Percentiles rank a stretch among this genome's conserved stretches.
These are phyloP conservation scores for Pseudomassariella vexata DNA, from an alignment of 2,329 filamentous ascomycete species.

Conservation along the genomic window DNA sequence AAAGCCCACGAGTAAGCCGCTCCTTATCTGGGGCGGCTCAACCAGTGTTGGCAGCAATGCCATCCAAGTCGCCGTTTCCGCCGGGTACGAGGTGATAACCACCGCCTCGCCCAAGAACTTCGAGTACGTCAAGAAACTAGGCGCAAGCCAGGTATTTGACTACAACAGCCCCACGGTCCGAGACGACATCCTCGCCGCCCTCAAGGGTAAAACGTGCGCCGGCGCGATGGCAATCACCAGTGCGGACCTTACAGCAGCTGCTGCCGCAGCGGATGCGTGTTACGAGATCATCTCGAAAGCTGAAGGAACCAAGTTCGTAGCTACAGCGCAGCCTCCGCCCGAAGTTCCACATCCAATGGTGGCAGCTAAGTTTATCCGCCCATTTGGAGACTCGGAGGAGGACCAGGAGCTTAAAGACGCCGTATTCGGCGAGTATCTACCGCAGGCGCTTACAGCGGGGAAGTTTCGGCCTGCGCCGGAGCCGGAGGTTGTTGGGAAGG, in stretches of 20 bases:
- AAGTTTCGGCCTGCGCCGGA: constrained; percentile 31
- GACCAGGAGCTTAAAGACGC: constrained; percentile 21
- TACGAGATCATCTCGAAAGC: constrained; percentile 19
- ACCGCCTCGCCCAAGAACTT: constrained; percentile 33
- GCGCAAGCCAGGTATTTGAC: constrained; percentile 32
- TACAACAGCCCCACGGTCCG: constrained; percentile 24
- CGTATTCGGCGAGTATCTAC: constrained; percentile 32
- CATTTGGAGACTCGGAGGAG: constrained; percentile 17
- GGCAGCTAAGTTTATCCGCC: constrained; percentile 19
- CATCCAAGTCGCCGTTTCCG: constrained; percentile 34
- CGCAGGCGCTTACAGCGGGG: constrained; percentile 28
- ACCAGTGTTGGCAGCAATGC: constrained; percentile 37
- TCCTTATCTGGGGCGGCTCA: constrained; percentile 30
- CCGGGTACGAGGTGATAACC: constrained; percentile 36
- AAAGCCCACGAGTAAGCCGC: constrained; percentile 22
- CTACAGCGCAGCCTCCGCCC: constrained; percentile 19
- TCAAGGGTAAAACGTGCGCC: constrained; percentile 9
- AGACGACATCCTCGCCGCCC: constrained; percentile 16
- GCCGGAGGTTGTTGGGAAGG: constrained; percentile 31
- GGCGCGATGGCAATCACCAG: too few species aligned
- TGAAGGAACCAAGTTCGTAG: constrained; percentile 17
- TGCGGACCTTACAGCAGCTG: constrained; percentile 18
- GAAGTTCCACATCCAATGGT: too few species aligned
- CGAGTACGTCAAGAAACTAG: constrained; percentile 27
- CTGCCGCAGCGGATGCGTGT: constrained; percentile 14